Conservation (phyloP, 768 basidiomycete genomes). For the Leccinum pellstonianum region DNA sequence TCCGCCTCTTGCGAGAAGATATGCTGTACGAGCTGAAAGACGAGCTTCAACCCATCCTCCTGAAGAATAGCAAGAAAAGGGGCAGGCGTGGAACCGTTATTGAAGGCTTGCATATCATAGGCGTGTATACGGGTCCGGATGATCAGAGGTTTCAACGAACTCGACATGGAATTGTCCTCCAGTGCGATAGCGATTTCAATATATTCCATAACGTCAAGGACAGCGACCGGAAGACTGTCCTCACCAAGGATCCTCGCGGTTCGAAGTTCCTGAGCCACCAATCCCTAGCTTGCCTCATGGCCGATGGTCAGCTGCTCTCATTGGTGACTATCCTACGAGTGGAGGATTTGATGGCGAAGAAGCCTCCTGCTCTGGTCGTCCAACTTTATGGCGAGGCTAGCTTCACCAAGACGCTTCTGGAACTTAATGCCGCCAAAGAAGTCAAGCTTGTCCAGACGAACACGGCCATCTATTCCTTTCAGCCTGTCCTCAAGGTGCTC, state of each 20-base stretch:
- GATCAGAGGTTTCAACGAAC: slow-evolving; percentile 28
- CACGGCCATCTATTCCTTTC: slow-evolving; percentile 60
- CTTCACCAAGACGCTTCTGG: slow-evolving; percentile 39
- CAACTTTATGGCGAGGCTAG: slow-evolving; percentile 48
- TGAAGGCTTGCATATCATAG: slow-evolving; percentile 37
- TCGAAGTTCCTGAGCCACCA: slow-evolving; percentile 49
- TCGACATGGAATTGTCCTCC: slow-evolving; percentile 43
- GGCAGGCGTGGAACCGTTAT: slow-evolving; percentile 38
- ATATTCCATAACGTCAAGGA: slow-evolving; percentile 35
- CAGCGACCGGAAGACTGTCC: slow-evolving; percentile 38
- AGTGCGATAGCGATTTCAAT: slow-evolving; percentile 37
- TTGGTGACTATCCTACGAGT: slow-evolving; percentile 56
- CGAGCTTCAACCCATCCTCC: slow-evolving; percentile 45
- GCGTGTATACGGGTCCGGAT: slow-evolving; percentile 34
- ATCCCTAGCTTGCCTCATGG: slow-evolving; percentile 51
- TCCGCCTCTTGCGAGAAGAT: slow-evolving; percentile 62
- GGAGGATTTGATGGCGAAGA: slow-evolving; percentile 48
- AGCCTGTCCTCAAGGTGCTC: slow-evolving; percentile 58
- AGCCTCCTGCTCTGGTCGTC: slow-evolving; percentile 51
- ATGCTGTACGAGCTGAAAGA: slow-evolving; percentile 59
- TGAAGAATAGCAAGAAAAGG: slow-evolving; percentile 37
- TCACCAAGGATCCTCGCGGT: slow-evolving; percentile 36
- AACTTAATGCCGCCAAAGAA: slow-evolving; percentile 35
- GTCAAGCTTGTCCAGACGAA: slow-evolving; percentile 56
- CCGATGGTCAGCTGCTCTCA: slow-evolving; percentile 47